These are phyloP conservation scores for Colletotrichum gloeosporioides DNA, from an alignment of 2,329 filamentous ascomycete genomes.

Conservation along the genomic window DNA sequence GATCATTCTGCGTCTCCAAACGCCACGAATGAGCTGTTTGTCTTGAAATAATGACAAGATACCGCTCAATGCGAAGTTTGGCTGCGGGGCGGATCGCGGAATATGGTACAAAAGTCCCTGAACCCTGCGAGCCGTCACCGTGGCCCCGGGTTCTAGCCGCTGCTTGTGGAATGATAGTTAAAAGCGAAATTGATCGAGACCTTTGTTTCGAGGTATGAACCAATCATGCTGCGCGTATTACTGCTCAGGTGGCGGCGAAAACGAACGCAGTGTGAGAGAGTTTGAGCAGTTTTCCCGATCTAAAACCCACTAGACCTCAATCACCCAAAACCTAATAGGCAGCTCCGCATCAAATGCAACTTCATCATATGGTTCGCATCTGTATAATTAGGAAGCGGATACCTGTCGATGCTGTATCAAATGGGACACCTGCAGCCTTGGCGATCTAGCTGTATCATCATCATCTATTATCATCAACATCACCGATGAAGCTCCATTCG, in stretches of 20 bases:
- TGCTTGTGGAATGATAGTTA: background rate
- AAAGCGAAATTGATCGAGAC: background rate
- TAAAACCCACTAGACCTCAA: background rate
- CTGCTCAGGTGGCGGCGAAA: background rate
- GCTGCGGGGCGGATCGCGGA: background rate
- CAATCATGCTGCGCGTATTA: background rate
- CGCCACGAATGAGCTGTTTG: background rate
- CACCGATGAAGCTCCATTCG: background rate
- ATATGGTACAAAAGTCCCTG: background rate
- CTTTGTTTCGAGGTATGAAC: background rate
- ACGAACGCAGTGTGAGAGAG: background rate
- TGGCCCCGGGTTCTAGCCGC: background rate
- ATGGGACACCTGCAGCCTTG: background rate
- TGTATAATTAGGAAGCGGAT: background rate
- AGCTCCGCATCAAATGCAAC: background rate
- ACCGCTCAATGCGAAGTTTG: rapidly evolving
- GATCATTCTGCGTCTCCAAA: background rate
- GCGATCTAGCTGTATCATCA: background rate
- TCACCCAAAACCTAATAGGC: background rate
- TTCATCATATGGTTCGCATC: background rate
- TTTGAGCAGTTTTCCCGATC: background rate
- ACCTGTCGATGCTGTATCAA: background rate
- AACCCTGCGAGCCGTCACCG: background rate
- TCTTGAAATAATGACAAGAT: background rate
- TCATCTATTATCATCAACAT: background rate